Evolutionary conservation across 257 asterid species (phyloP), one percentile per base, ranked within the genome.

Genomic region (Misopates orontium): DNA sequence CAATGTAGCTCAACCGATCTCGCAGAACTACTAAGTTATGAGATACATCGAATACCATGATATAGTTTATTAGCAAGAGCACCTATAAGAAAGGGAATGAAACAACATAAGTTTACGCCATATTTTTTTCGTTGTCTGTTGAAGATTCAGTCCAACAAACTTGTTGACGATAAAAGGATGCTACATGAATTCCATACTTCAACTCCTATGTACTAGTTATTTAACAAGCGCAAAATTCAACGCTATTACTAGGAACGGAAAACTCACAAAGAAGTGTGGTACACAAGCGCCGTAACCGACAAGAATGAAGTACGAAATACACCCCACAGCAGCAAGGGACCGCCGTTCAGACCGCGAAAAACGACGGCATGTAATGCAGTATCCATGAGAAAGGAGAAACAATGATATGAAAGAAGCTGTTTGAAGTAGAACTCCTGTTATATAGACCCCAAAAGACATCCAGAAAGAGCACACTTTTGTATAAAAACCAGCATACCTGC

Each of bases 361-460:
- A 16, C 88, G 86, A 64, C 81, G 89, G 64, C 89, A 84, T 9
- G 88, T 89, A 79, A 89, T 91, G 73, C 92, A 84, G 58, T 89
- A 91, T 48, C 96, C 96, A 53, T 83, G 86, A 25, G 98, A 82
- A 67, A 91, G 81, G 68, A 91, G 86, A 70, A 87, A 70, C 76
- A 91, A 87, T 0, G 92, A 79, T 21, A 84, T 83, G 53, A 89
- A 75, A 8, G 84, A 71, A 23, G 79, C 76, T 1, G 98, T 89
- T 64, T 85, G 95, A 41, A 85, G 87, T 47, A 89, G 79, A 0
- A 87, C 75, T 69, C 98, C 96, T 12, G 80, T 82, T 69, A 91
- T 81, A 42, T 87, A 91, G 20, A 83, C 96, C 55, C 98, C 98
- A 49, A 91, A 91, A 19, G 98, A 89, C 81, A 91, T 73, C 98